Percentiles rank a stretch among this genome's conserved stretches.
These are phyloP conservation scores for Pseudocercospora musae DNA, from an alignment of 2,329 filamentous ascomycete genomes.

Conservation along the genomic window DNA sequence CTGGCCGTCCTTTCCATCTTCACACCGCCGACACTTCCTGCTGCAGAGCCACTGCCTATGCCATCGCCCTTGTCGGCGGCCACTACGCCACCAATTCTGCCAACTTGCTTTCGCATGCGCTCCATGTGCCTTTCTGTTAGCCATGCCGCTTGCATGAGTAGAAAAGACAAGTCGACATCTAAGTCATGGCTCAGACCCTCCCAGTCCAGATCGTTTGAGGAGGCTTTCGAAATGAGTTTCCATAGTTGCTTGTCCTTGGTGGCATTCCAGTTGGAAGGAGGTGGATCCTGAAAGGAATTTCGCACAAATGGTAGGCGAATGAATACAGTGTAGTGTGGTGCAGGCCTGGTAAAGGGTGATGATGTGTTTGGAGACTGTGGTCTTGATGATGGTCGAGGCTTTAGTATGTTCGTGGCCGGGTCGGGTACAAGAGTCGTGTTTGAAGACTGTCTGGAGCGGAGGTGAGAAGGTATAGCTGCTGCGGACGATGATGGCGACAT, in stretches of 20 bases:
- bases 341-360: constrained; percentile 2
- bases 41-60: constrained; percentile 44
- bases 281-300: constrained; percentile 85
- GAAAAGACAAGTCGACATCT: constrained; percentile 79
- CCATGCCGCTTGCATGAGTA: constrained; percentile 90
- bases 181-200: constrained; percentile 54
- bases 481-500: constrained; percentile 29
- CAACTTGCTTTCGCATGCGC: constrained; percentile 86
- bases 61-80: constrained; percentile 13
- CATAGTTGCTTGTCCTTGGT: constrained; percentile 84
- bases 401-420: background rate
- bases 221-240: constrained; percentile 80
- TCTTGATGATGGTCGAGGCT: constrained; percentile 16
- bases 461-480: constrained; percentile 11
- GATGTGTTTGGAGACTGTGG: constrained; percentile 12
- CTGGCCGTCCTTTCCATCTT: constrained; percentile 54
- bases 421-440: constrained; percentile 19
- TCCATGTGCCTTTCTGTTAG: constrained; percentile 87
- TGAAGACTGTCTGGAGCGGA: constrained; percentile 26
- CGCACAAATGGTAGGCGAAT: constrained; percentile 86
- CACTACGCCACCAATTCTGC: constrained; percentile 49
- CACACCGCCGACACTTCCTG: constrained; percentile 35
- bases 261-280: constrained; percentile 82
- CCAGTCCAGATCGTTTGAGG: constrained; percentile 69
- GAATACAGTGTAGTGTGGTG: constrained; percentile 65